phyloP scores from a whole-genome alignment of 164 flowering plant genomes.

The Saururus chinensis region DNA sequence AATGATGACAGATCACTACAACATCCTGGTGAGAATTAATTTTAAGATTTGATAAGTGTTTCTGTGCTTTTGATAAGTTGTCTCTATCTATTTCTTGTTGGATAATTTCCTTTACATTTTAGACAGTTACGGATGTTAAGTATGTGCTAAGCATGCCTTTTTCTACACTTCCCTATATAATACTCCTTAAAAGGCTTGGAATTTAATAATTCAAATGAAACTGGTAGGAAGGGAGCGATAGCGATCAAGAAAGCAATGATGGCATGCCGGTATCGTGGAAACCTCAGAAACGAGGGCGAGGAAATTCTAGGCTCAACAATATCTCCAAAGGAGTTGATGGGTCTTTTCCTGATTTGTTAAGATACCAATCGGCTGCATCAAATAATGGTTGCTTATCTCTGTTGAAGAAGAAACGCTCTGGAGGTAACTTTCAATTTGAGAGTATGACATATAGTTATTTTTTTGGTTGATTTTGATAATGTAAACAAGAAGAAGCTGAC shows the following conservation, averaged over 20 bases:
- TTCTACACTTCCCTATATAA: neutral
- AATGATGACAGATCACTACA: constrained; percentile 97
- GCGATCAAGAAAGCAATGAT: constrained; percentile 73
- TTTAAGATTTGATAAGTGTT: neutral
- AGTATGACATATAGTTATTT: neutral
- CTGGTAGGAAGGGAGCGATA: constrained; percentile 68
- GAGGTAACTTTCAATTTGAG: constrained; percentile 29
- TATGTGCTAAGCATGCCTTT: neutral
- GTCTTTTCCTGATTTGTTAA: constrained; percentile 25
- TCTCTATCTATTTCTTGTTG: neutral
- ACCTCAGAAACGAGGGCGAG: constrained; percentile 51
- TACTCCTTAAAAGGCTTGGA: neutral
- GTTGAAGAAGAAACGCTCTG: constrained; percentile 52
- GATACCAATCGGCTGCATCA: constrained; percentile 31
- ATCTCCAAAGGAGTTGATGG: constrained; percentile 31
- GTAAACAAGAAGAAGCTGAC: no score
- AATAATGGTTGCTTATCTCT: constrained; percentile 55
- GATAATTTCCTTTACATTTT: neutral
- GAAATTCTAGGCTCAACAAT: constrained; percentile 24
- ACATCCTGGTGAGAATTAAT: constrained; percentile 52
- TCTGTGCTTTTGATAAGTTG: neutral
- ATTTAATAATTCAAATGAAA: constrained; percentile 1
- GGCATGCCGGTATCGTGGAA: constrained; percentile 37
- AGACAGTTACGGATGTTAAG: no score
- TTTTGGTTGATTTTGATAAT: no score